These are phyloP conservation scores for Crucibulum laeve DNA, from an alignment of 768 basidiomycete genomes.

Conservation along the genomic window DNA sequence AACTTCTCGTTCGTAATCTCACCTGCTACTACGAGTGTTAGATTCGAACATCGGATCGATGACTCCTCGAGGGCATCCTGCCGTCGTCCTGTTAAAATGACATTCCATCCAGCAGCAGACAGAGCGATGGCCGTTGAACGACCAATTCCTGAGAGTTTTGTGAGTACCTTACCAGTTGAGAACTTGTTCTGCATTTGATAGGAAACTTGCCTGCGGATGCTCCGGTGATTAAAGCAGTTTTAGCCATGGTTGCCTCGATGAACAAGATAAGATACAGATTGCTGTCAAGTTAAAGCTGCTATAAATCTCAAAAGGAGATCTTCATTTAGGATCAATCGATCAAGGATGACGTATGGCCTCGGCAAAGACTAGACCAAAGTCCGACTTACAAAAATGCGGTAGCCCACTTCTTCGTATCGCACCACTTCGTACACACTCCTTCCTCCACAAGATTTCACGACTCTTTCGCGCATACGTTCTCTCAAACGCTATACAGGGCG, in stretches of 20 bases:
- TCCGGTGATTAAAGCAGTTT: conserved; percentile 35
- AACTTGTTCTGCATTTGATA: background rate
- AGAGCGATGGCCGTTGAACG: conserved; percentile 64
- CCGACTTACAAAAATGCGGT: background rate
- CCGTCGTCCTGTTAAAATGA: conserved; percentile 64
- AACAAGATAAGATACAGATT: conserved; percentile 3
- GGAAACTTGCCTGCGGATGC: conserved; percentile 51
- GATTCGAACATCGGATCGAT: conserved; percentile 32
- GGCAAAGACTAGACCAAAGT: conserved; percentile 1
- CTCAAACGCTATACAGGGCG: background rate
- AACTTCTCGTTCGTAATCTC: conserved; percentile 64
- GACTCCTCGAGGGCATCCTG: conserved; percentile 57
- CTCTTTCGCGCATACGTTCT: background rate
- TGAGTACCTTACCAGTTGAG: background rate
- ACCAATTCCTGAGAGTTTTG: conserved; percentile 54
- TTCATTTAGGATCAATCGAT: background rate
- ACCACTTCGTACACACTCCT: background rate
- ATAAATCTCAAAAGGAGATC: background rate
- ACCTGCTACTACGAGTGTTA: conserved; percentile 47
- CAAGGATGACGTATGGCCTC: background rate
- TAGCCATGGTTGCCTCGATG: conserved; percentile 10
- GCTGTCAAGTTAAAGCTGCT: background rate
- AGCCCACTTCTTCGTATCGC: background rate
- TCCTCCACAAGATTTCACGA: background rate
- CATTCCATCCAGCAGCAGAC: conserved; percentile 62